Base-by-base conservation (phyloP, 2,329 filamentous ascomycete species). In the Keithomyces neogunnii region DNA sequence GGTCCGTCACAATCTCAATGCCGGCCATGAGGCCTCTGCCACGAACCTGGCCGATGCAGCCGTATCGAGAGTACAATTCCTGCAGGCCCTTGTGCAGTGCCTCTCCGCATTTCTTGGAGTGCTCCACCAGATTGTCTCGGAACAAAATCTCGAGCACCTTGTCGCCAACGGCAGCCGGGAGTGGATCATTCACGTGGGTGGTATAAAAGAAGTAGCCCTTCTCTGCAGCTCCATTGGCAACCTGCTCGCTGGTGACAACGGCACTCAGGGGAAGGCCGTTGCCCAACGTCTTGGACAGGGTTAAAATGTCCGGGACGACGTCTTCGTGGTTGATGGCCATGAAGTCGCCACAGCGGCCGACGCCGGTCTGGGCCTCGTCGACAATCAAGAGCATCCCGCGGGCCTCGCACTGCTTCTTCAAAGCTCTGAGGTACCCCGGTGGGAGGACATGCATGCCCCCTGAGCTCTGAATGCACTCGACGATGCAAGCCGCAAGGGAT, bases 91-190 rank as follows among this genome's bases (percentile, higher is more conserved):
- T 65, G 52, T 73, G 73, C 3, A 84, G 64, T 28, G 73, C 61
- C 2, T 64, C 53, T 1, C 80, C 79, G 5, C 72, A 66, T 31
- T 63, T 59, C 5, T 66, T 61, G 4, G 78, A 72, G 2, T 70
- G 68, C 53, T 66, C 63, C 19, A 77, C 73, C 8, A 85, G 65
- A 26, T 71, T 65, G 54, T 84, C 80, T 1, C 80, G 68, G 26
- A 77, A 67, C 1, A 85, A 77, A 10, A 84, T 79, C 53, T 84
- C 79, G 1, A 85, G 69, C 2, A 84, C 80, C 58, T 83, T 83
- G 54, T 77, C 69, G 1, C 80, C 80, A 1, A 84, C 78, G 0
- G 80, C 77, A 0, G 78, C 78, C 0, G 80, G 74, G 1, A 84
- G 64, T 0, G 81, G 80, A 55, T 85, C 81, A 55, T 85, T 83